These are phyloP conservation scores for Boletus holoroseus DNA, from an alignment of 1,284 basidiomycete genomes.

Conservation along the genomic window DNA sequence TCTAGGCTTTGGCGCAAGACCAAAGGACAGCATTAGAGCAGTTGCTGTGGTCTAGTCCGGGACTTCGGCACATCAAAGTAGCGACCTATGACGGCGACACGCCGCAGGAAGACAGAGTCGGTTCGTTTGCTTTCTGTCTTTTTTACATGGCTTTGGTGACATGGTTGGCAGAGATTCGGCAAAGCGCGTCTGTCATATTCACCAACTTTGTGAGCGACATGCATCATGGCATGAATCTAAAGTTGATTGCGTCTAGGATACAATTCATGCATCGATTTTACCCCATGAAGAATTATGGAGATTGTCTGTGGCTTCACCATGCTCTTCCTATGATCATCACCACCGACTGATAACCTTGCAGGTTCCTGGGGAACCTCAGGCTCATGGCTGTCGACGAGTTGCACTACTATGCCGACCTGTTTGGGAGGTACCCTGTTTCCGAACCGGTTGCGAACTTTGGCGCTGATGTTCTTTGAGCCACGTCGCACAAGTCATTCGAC, in stretches of 20 bases:
- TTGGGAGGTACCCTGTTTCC: conserved; percentile 54
- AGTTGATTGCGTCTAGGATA: conserved; percentile 55
- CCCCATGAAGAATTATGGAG: conserved; percentile 85
- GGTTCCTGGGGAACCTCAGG: conserved; percentile 70
- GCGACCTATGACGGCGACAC: conserved; percentile 91
- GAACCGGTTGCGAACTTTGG: background rate
- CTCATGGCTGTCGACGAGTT: conserved; percentile 82
- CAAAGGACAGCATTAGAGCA: conserved; percentile 69
- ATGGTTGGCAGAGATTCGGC: conserved; percentile 49
- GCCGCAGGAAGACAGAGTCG: conserved; percentile 55
- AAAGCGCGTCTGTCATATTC: conserved; percentile 64
- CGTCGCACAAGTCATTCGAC: conserved; percentile 72
- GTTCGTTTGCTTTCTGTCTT: conserved; percentile 34
- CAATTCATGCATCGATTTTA: conserved; percentile 80
- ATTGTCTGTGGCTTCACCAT: conserved; percentile 39
- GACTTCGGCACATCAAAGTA: conserved; percentile 60
- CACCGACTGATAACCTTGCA: conserved; percentile 26
- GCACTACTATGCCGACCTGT: conserved; percentile 70
- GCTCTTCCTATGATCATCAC: background rate
- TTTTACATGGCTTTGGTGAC: background rate
- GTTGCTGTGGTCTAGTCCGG: conserved; percentile 57
- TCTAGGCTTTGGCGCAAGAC: conserved; percentile 83
- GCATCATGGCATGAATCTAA: background rate
- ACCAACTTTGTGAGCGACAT: conserved; percentile 62
- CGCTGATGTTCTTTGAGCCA: conserved; percentile 45